Conservation (phyloP, 768 basidiomycete genomes). For the Boletus sp. region DNA sequence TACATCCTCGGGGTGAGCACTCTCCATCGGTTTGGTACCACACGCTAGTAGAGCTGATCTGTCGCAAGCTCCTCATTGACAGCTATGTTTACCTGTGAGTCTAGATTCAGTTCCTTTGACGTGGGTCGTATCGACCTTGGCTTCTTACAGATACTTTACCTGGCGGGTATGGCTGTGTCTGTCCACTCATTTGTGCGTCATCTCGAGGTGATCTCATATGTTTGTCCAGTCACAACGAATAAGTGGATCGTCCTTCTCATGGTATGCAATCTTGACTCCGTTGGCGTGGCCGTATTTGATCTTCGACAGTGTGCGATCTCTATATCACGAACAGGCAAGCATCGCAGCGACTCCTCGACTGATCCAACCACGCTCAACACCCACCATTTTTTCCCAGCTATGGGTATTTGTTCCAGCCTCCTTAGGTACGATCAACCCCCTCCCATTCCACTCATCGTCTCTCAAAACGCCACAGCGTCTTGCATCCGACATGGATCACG, state of each 20-base stretch:
- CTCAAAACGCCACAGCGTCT: slow-evolving; percentile 2
- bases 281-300: neutral
- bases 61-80: slow-evolving; percentile 23
- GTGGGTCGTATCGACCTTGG: neutral
- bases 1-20: slow-evolving; percentile 25
- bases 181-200: neutral
- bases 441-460: neutral
- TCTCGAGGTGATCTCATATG: neutral
- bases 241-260: slow-evolving; percentile 18
- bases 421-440: slow-evolving; percentile 12
- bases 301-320: slow-evolving; percentile 13
- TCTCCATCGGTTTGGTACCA: neutral
- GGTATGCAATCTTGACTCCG: slow-evolving; percentile 5
- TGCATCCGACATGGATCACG: slow-evolving; percentile 5
- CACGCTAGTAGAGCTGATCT: slow-evolving; percentile 2
- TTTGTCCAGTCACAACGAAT: slow-evolving; percentile 15
- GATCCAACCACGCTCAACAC: neutral
- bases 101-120: neutral
- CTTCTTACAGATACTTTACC: slow-evolving; percentile 23
- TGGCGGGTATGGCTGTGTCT: slow-evolving; percentile 30
- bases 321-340: slow-evolving; percentile 20
- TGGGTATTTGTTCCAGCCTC: slow-evolving; percentile 12
- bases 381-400: neutral
- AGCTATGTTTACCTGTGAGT: slow-evolving; percentile 27
- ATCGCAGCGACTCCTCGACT: neutral